Base-by-base conservation (phyloP, 2,329 filamentous ascomycete species). In the Sporothrix dimorphospora region DNA sequence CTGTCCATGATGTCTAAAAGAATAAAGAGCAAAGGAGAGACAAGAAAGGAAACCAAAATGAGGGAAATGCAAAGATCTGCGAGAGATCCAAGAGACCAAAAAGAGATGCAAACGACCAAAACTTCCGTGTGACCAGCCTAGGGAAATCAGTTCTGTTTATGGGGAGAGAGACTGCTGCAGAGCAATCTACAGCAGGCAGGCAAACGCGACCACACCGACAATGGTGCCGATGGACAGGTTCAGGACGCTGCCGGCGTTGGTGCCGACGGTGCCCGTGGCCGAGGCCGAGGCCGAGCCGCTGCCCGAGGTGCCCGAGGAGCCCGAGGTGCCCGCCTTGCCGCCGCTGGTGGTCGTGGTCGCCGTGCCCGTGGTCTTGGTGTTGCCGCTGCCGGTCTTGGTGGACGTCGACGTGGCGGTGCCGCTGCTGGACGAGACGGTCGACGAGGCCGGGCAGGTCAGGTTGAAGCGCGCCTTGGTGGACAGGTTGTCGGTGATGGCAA, bases 401-500 rank as follows among this genome's bases (percentile, higher is more conserved):
- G 74, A 53, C 40, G 74, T 75, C 30, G 74, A 72, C 21, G 71
- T 47, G 49, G 73, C 71, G 27, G 71, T 71, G 66, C 74, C 16
- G 63, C 65, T 67, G 65, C 45, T 72, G 70, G 73, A 45, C 61
- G 75, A 71, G 30, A 73, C 72, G 47, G 74, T 75, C 57, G 75
- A 72, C 72, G 78, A 79, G 74, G 80, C 81, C 55, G 84, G 83
- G 83, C 87, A 89, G 76, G 81, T 84, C 71, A 89, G 83, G 78
- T 89, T 82, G 79, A 85, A 89, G 70, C 81, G 79, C 57, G 87
- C 83, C 34, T 78, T 84, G 76, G 84, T 86, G 74, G 81, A 83
- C 69, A 89, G 82, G 77, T 88, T 80, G 73, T 86, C 80, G 77
- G 85, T 87, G 74, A 89, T 84, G 78, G 82, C 86, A 69, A 89